Base-by-base conservation (phyloP, 176 grass and related monocot genomes). In the Rhynchospora tenuis region DNA sequence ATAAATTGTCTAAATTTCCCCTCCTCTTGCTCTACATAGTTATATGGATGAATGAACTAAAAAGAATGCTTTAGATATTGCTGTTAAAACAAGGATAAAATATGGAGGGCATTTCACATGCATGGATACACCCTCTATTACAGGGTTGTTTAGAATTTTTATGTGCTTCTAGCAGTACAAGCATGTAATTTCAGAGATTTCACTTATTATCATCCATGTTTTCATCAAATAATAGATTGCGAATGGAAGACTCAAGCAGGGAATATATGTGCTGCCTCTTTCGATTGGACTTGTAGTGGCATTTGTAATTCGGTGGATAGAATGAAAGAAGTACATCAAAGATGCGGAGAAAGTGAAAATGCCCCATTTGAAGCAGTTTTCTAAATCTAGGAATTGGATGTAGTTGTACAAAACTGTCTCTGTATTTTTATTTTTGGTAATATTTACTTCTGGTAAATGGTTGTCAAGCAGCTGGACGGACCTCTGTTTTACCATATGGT, bases 171-270 rank as follows among this genome's bases (percentile, higher is more conserved):
- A 12, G 29, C 15, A 24, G 54, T 80, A 80, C 19, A 47, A 46
- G 57, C 8, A 15, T 20, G 16, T 6, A 43, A 61, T 80, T 80
- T 80, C 0, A 15, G 10, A 52, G 14, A 28, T 28, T 52, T 75
- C 20, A 26, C 12, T 51, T 52, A n/a, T 17, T 45, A 8, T 11
- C 68, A 22, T 20, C 57, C 46, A 44, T 22, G 68, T 83, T 46
- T 2, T 0, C 9, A 26, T 31, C 15, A 15, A 78, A 68, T 78
- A 31, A 42, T 85, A 96, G 91, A 97, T 90, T 97, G 94, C 1
- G 89, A 97, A 78, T 97, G 94, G 94, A 97, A 97, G 84, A 89
- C 91, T 80, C 94, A 93, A 71, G 89, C 91, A 1, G 94, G 94
- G 15, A 93, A 85, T 80, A 91, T 88, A 31, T 97, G 94, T 0